A percentile compares a stretch with the other conserved stretches of the same genome.
phyloP scores from a whole-genome alignment of 192 early-diverging fungal genomes.

The Backusella psychrophila region DNA sequence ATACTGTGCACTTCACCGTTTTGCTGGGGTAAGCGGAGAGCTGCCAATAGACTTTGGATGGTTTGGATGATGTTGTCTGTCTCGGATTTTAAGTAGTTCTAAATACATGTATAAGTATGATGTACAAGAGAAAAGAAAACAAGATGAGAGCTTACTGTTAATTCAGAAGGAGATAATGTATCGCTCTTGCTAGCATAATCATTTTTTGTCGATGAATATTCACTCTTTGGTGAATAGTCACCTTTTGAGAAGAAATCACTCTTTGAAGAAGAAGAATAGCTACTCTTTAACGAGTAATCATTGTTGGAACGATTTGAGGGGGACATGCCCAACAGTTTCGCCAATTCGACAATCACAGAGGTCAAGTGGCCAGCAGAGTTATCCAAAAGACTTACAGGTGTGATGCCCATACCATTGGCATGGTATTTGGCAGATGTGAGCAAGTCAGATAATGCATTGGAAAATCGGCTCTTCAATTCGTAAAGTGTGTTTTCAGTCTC shows the following conservation, averaged over 20 bases:
- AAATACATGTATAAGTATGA: background rate
- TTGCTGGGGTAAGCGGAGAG: conserved; percentile 46
- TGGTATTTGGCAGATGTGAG: conserved; percentile 76
- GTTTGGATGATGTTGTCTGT: conserved; percentile 76
- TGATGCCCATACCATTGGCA: conserved; percentile 63
- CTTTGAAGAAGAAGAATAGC: background rate
- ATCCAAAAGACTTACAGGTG: conserved; percentile 72
- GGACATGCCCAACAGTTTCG: conserved; percentile 44
- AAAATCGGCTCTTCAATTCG: conserved; percentile 61
- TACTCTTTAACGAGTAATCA: background rate
- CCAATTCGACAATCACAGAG: conserved; percentile 78
- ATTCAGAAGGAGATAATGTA: conserved; percentile 6
- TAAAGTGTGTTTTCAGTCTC: conserved; percentile 51
- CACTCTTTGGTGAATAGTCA: background rate
- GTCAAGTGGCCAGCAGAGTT: conserved; percentile 78
- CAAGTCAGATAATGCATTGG: conserved; percentile 60
- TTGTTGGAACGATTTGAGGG: background rate
- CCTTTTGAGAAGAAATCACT: background rate
- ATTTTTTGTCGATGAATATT: background rate
- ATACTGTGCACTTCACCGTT: conserved; percentile 35
- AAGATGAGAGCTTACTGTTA: background rate
- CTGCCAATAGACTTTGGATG: conserved; percentile 69
- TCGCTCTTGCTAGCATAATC: background rate
- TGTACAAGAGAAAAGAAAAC: background rate
- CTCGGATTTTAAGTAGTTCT: conserved; percentile 66